Evolutionary conservation across 2,329 filamentous ascomycete species (phyloP).

Genomic region (Fonsecaea pedrosoi): DNA sequence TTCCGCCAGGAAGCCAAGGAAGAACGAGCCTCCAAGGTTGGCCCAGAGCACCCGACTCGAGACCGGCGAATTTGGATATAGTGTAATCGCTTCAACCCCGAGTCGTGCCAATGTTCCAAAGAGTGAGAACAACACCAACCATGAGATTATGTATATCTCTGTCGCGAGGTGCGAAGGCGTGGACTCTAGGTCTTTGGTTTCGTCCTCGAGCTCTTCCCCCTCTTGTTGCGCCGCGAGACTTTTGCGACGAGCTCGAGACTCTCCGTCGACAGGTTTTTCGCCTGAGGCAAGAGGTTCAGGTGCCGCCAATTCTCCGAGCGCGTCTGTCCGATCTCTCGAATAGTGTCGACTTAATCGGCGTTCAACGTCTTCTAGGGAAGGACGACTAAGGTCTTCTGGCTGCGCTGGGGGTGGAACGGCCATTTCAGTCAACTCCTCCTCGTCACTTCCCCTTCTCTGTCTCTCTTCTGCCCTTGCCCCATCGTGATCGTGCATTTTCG

Average conservation of each 20-base stretch:
- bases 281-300: conserved; percentile 11
- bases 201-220: conserved; percentile 16
- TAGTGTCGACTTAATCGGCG: conserved; percentile 20
- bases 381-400: conserved; percentile 17
- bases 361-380: conserved; percentile 18
- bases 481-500: conserved; percentile 5
- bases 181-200: not conserved
- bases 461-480: not conserved
- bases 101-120: conserved; percentile 79
- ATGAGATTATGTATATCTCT: conserved; percentile 64
- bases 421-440: conserved; percentile 22
- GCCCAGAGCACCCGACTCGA: conserved; percentile 78
- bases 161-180: conserved; percentile 14
- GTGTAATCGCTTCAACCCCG: conserved; percentile 76
- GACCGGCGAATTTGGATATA: conserved; percentile 76
- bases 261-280: conserved; percentile 24
- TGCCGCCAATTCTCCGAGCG: conserved; percentile 21
- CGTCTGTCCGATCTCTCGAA: conserved; percentile 5
- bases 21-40: conserved; percentile 76
- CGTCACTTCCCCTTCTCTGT: not conserved
- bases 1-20: conserved; percentile 82
- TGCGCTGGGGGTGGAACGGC: conserved; percentile 15
- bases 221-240: conserved; percentile 26
- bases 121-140: conserved; percentile 80
- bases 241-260: conserved; percentile 11